Percentiles rank a stretch among this genome's conserved stretches.
These are phyloP conservation scores for Setomelanomma holmii DNA, from an alignment of 2,329 filamentous ascomycete species.

Conservation along the genomic window DNA sequence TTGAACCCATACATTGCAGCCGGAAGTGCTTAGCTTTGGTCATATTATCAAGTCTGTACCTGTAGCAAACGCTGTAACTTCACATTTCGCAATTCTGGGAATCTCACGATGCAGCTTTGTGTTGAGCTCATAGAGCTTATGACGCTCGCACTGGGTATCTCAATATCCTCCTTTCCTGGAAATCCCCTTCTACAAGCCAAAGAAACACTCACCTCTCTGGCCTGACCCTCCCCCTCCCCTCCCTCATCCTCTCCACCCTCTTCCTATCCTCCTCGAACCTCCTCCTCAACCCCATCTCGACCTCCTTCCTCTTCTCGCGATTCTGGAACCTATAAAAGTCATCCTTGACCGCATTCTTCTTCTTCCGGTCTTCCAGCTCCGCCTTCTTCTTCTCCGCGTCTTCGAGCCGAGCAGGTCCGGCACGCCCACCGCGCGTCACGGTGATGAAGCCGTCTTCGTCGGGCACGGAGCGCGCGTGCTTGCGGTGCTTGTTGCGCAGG, in stretches of 20 bases:
- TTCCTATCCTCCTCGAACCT: conserved; percentile 79
- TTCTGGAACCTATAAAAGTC: conserved; percentile 88
- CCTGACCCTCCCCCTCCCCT: conserved; percentile 57
- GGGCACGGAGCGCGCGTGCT: conserved; percentile 75
- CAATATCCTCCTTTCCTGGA: too few relatives aligned
- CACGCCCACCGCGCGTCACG: conserved; percentile 75
- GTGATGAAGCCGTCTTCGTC: conserved; percentile 97
- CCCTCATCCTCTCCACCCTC: conserved; percentile 66
- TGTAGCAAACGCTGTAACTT: too few relatives aligned
- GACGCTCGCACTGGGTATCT: too few relatives aligned
- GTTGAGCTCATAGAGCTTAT: too few relatives aligned
- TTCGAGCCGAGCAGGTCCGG: conserved; percentile 75
- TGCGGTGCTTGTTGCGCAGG: conserved; percentile 67
- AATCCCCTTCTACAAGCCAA: too few relatives aligned
- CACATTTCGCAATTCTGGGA: too few relatives aligned
- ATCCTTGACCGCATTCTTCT: conserved; percentile 62
- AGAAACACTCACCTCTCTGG: conserved; percentile 37
- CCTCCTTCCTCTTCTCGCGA: conserved; percentile 78
- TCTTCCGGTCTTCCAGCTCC: conserved; percentile 61
- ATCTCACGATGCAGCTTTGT: too few relatives aligned
- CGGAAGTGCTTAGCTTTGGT: too few relatives aligned
- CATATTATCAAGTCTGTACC: too few relatives aligned
- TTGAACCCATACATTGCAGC: too few relatives aligned
- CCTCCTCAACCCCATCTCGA: conserved; percentile 71
- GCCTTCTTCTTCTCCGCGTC: conserved; percentile 67